Conservation (phyloP, 208 protist genomes). For the Willaertia magna region DNA sequence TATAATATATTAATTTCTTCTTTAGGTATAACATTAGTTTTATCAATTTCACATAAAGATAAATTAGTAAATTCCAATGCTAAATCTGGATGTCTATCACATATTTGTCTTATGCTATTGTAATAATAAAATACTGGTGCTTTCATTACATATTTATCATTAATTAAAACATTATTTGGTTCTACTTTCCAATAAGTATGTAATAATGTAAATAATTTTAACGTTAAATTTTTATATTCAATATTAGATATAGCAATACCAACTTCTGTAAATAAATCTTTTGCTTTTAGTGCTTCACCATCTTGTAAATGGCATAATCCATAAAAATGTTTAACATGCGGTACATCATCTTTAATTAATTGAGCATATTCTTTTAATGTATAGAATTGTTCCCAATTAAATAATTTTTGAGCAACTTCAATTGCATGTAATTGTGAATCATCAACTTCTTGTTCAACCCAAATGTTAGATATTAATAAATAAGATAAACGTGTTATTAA, state of each 20-base stretch:
- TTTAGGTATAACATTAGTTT: neutral
- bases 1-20: neutral
- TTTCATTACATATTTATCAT: neutral
- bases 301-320: neutral
- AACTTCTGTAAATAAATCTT: neutral
- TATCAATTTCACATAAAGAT: neutral
- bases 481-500: too few species aligned
- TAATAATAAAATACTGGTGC: neutral
- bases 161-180: neutral
- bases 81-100: neutral
- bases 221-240: neutral
- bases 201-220: neutral
- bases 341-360: neutral
- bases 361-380: neutral
- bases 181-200: neutral
- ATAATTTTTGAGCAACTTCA: neutral
- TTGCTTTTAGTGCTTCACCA: neutral
- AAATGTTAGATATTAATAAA: neutral
- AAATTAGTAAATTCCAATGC: neutral
- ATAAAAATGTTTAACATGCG: neutral
- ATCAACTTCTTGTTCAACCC: neutral
- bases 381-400: neutral
- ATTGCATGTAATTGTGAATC: neutral
- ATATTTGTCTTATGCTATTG: neutral
- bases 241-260: neutral